phyloP scores from a whole-genome alignment of 495 filamentous ascomycete genomes.

The Penicillium riverlandense region DNA sequence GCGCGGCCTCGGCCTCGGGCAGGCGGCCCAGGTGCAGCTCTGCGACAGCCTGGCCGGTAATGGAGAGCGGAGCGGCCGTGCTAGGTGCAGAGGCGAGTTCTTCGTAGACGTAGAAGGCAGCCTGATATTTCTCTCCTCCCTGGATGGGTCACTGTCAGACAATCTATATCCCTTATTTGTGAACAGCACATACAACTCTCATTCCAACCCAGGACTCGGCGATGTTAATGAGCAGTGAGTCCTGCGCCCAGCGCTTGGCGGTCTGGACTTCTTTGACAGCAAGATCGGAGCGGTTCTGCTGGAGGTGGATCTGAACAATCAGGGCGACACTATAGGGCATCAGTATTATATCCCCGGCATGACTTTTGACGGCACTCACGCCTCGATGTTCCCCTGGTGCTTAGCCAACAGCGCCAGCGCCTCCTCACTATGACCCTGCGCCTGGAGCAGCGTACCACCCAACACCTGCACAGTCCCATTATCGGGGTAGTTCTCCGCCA shows the following conservation, averaged over 20 bases:
- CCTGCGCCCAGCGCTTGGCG: slow-evolving; percentile 94
- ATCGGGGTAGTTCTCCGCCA: slow-evolving; percentile 57
- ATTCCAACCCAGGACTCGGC: slow-evolving; percentile 94
- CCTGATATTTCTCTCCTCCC: slow-evolving; percentile 95
- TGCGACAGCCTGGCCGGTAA: slow-evolving; percentile 82
- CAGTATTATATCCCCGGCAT: background rate
- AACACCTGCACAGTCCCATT: slow-evolving; percentile 78
- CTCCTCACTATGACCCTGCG: slow-evolving; percentile 71
- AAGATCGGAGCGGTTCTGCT: slow-evolving; percentile 83
- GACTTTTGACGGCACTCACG: slow-evolving; percentile 46
- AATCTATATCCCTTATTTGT: background rate
- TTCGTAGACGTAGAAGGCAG: slow-evolving; percentile 96
- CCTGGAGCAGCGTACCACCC: slow-evolving; percentile 69
- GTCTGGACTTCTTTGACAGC: slow-evolving; percentile 81
- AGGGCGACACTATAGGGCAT: slow-evolving; percentile 50
- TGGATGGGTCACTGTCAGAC: slow-evolving; percentile 15
- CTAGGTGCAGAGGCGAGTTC: slow-evolving; percentile 84
- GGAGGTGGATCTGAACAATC: slow-evolving; percentile 83
- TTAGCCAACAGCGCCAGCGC: slow-evolving; percentile 69
- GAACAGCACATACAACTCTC: slow-evolving; percentile 57
- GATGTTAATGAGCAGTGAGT: slow-evolving; percentile 86
- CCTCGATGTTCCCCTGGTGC: slow-evolving; percentile 77
- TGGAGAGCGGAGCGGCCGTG: slow-evolving; percentile 51
- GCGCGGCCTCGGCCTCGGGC: slow-evolving; percentile 81
- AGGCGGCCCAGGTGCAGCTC: slow-evolving; percentile 87